Base-by-base conservation (phyloP, 306 rosid species). In the Mimosa bimucronata region DNA sequence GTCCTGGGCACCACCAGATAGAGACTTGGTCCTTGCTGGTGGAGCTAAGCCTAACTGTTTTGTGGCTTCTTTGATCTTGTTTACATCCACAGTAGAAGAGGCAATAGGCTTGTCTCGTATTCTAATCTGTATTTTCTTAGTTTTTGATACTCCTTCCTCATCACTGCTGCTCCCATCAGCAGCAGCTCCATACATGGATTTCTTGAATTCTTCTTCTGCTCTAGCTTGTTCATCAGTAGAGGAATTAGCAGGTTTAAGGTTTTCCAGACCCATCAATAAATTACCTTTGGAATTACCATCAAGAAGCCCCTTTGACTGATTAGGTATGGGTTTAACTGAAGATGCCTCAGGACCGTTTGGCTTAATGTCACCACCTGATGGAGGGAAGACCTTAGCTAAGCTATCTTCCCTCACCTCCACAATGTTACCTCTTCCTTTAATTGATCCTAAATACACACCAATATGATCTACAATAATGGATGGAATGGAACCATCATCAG, bases 131-230 rank as follows among this genome's bases (percentile, higher is more conserved):
- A 96, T 78, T 77, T 89, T 96, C 80, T 88, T 92, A 71, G 87
- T 75, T 91, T 90, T 96, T 72, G 98, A 86, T 74, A 73, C 89
- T 77, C 92, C 97, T 80, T 96, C 99, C 85, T 96, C 99, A 75
- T 96, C 98, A 61, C 98, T 93, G 74, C 99, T 96, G 90, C 99
- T 96, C 77, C 88, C 99, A 79, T 83, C 97, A 79, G 65, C 85
- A 78, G 99, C 69, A 82, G 89, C 73, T 81, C 94, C 98, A 75
- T 91, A 93, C 97, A 96, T 86, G 7, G 98, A 84, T 85, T 90
- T 96, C 88, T 96, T 96, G 81, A 96, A 96, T 87, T 96, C 99
- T 87, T 93, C 97, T 88, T 83, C 99, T 6, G 98, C 98, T 91
- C 93, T 91, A 83, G 97, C 93, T 85, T 96, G 99, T 78, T 90